These are phyloP conservation scores for Sclerospora graminicola DNA, from an alignment of 352 stramenopile species.

Conservation along the genomic window DNA sequence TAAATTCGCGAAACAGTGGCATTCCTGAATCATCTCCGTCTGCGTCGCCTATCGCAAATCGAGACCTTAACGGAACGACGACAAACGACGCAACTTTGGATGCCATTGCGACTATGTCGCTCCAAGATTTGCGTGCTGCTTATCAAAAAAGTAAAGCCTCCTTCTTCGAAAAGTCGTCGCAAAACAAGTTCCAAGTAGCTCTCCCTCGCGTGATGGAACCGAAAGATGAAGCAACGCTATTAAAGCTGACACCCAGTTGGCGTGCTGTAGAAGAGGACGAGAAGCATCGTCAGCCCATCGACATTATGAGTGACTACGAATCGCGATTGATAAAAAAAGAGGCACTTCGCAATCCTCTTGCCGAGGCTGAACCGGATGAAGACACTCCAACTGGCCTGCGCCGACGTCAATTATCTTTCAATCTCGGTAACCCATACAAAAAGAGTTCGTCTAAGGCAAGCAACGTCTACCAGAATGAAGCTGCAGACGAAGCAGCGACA, in stretches of 20 bases:
- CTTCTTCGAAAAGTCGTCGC: conserved; percentile 44
- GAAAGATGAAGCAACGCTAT: conserved; percentile 3
- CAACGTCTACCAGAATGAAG: conserved; percentile 79
- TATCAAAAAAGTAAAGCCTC: conserved; percentile 39
- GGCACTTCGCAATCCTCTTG: conserved; percentile 71
- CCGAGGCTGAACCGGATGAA: conserved; percentile 76
- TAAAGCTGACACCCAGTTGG: conserved; percentile 52
- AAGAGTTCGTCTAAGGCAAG: conserved; percentile 77
- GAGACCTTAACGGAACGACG: conserved; percentile 15
- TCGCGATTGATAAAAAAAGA: conserved; percentile 83
- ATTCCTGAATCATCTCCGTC: conserved; percentile 30
- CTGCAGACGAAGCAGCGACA: conserved; percentile 73
- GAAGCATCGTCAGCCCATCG: conserved; percentile 77
- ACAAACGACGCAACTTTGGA: conserved; percentile 33
- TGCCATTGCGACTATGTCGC: conserved; percentile 48
- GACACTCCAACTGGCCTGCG: conserved; percentile 63
- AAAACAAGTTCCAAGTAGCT: conserved; percentile 27
- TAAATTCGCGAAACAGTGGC: conserved; percentile 8
- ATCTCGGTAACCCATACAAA: conserved; percentile 84
- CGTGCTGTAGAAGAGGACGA: conserved; percentile 63
- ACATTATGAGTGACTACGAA: conserved; percentile 86
- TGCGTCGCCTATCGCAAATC: conserved; percentile 19
- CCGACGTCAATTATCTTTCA: conserved; percentile 75
- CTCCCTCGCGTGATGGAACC: conserved; percentile 15
- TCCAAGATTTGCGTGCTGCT: conserved; percentile 40